A percentile compares a stretch with the other conserved stretches of the same genome.
Conservation (phyloP, 441 rosid species). For the Gossypium gossypioides region DNA sequence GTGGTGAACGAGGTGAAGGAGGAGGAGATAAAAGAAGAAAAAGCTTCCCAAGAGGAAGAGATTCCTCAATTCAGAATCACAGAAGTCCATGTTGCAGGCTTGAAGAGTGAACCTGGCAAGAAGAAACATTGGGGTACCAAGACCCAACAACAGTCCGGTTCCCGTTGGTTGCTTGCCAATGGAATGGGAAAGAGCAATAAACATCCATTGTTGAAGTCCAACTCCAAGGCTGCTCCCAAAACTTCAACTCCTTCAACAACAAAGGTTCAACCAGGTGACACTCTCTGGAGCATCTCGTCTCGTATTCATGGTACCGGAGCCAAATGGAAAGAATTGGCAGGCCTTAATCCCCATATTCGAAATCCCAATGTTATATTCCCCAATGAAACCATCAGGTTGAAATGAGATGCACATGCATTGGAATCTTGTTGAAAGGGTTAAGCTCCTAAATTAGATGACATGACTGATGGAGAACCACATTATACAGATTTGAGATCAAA, state of each 20-base stretch:
- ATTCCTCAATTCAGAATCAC: constrained; percentile 59
- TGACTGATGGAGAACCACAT: background rate
- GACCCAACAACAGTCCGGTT: constrained; percentile 72
- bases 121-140: constrained; percentile 65
- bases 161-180: constrained; percentile 83
- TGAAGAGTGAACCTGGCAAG: constrained; percentile 52
- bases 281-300: constrained; percentile 79
- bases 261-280: constrained; percentile 48
- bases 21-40: constrained; percentile 35
- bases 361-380: constrained; percentile 38
- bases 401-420: constrained; percentile 11
- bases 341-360: constrained; percentile 30
- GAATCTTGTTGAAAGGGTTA: background rate
- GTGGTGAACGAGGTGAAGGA: constrained; percentile 15
- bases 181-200: constrained; percentile 89
- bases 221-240: constrained; percentile 39
- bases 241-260: constrained; percentile 30
- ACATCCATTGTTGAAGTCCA: constrained; percentile 48
- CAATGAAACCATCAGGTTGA: constrained; percentile 26
- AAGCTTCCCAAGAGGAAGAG: constrained; percentile 38
- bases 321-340: constrained; percentile 54
- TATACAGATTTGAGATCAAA: background rate
- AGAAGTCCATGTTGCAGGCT: constrained; percentile 81
- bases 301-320: constrained; percentile 41
- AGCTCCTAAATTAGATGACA: background rate